These are phyloP conservation scores for Gracilariopsis chorda DNA, from an alignment of 23 red algal species.

Conservation along the genomic window DNA sequence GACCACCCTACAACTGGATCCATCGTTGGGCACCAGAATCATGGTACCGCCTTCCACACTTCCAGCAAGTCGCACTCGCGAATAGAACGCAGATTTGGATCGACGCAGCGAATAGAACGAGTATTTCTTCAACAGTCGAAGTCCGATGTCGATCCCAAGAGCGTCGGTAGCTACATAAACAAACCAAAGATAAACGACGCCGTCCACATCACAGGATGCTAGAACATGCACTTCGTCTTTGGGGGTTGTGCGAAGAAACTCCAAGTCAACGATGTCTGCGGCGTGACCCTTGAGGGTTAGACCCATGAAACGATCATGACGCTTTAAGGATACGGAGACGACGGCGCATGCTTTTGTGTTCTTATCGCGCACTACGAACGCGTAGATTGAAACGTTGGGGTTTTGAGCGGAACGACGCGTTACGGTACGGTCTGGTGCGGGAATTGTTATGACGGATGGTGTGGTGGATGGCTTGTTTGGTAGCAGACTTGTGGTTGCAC, in stretches of 20 bases:
- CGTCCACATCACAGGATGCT: conserved; percentile 48
- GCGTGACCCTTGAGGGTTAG: conserved; percentile 37
- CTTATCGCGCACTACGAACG: conserved; percentile 27
- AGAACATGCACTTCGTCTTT: conserved; percentile 19
- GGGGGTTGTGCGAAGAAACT: conserved; percentile 26
- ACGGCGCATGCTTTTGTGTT: neutral
- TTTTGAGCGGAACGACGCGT: conserved; percentile 38
- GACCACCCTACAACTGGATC: conserved; percentile 33
- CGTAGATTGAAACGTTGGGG: conserved; percentile 4
- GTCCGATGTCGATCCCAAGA: conserved; percentile 6
- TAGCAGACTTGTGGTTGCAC: neutral
- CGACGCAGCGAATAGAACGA: conserved; percentile 52
- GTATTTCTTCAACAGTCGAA: conserved; percentile 57
- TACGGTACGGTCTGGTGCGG: neutral
- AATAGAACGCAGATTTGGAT: conserved; percentile 39
- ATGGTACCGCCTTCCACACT: conserved; percentile 40
- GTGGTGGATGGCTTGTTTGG: conserved; percentile 1
- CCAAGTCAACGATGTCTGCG: conserved; percentile 60
- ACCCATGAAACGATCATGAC: conserved; percentile 34
- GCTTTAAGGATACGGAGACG: conserved; percentile 42
- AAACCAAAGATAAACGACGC: conserved; percentile 73
- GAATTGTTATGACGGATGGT: conserved; percentile 27
- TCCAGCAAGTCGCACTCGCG: conserved; percentile 54
- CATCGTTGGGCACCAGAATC: conserved; percentile 71
- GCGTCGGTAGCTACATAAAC: conserved; percentile 33